These are phyloP conservation scores for Puccinia polysora DNA, from an alignment of 1,284 basidiomycete genomes.

Conservation along the genomic window DNA sequence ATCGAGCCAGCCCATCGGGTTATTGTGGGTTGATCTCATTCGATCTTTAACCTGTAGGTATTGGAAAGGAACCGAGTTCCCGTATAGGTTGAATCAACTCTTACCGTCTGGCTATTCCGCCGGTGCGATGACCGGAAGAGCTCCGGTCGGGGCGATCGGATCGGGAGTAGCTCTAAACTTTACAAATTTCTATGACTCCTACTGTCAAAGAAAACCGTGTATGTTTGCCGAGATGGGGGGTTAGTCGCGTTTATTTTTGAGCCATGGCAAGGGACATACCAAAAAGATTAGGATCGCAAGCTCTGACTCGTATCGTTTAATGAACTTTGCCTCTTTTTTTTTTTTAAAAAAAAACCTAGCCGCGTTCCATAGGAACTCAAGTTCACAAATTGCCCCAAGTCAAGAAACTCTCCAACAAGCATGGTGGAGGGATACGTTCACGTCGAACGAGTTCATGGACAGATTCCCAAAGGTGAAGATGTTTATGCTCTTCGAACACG, in stretches of 20 bases:
- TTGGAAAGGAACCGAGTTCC: constrained; percentile 22
- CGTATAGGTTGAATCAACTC: constrained; percentile 6
- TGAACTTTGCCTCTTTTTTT: too few relatives aligned
- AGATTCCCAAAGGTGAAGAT: constrained; percentile 44
- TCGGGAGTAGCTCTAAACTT: neutral
- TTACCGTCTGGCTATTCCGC: constrained; percentile 1
- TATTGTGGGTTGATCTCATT: neutral
- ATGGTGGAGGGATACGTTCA: constrained; percentile 43
- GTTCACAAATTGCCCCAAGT: neutral
- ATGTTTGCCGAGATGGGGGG: constrained; percentile 37
- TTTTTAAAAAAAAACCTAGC: neutral
- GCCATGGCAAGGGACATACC: too few relatives aligned
- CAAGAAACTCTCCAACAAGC: constrained; percentile 14
- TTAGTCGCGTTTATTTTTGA: neutral
- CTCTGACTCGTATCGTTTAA: too few relatives aligned
- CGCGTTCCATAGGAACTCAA: neutral
- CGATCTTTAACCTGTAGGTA: constrained; percentile 6
- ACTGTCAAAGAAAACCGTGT: constrained; percentile 14
- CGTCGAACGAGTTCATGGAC: constrained; percentile 31
- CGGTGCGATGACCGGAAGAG: constrained; percentile 17
- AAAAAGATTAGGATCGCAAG: too few relatives aligned
- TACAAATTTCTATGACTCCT: constrained; percentile 10
- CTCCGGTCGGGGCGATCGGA: constrained; percentile 4
- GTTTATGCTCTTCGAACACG: constrained; percentile 44
- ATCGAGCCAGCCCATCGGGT: neutral